A percentile compares a stretch with the other conserved stretches of the same genome.
phyloP scores from a whole-genome alignment of 345 rosid genomes.

The Psidium friedrichsthalianum region DNA sequence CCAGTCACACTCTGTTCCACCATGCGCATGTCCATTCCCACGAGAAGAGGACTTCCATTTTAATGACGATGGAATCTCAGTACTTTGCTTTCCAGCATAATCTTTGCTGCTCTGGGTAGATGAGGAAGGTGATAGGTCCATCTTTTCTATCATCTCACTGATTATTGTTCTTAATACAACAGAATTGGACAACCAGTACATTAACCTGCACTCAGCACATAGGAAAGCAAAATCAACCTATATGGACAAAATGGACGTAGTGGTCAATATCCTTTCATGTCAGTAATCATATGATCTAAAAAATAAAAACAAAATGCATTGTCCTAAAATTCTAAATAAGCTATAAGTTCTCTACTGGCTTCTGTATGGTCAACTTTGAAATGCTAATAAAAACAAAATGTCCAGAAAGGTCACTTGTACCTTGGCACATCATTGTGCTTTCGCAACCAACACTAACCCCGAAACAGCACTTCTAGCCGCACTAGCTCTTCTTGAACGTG shows the following conservation, averaged over 20 bases:
- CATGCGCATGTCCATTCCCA: slow-evolving; percentile 17
- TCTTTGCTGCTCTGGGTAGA: slow-evolving; percentile 18
- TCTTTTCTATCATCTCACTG: slow-evolving; percentile 29
- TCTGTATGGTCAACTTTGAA: background rate
- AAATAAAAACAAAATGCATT: background rate
- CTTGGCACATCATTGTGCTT: slow-evolving; percentile 92
- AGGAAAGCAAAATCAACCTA: background rate
- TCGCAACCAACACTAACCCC: slow-evolving; percentile 69
- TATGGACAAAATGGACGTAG: too few species aligned
- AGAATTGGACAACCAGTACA: slow-evolving; percentile 89
- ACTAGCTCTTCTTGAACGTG: slow-evolving; percentile 46
- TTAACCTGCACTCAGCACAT: slow-evolving; percentile 42
- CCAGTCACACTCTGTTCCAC: slow-evolving; percentile 34
- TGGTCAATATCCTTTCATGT: background rate
- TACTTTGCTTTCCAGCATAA: slow-evolving; percentile 22
- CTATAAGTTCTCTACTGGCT: too few species aligned
- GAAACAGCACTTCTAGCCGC: slow-evolving; percentile 81
- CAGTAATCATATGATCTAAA: background rate
- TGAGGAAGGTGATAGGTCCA: slow-evolving; percentile 21
- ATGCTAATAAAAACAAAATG: background rate
- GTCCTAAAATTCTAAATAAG: background rate
- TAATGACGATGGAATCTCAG: slow-evolving; percentile 24
- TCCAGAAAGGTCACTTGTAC: slow-evolving; percentile 16
- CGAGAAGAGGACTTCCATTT: slow-evolving; percentile 49
- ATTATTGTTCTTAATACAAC: slow-evolving; percentile 64